Evolutionary conservation across 2,329 filamentous ascomycete genomes (phyloP), one percentile per base, ranked within the genome.

Genomic region (Aspergillus novofumigatus): DNA sequence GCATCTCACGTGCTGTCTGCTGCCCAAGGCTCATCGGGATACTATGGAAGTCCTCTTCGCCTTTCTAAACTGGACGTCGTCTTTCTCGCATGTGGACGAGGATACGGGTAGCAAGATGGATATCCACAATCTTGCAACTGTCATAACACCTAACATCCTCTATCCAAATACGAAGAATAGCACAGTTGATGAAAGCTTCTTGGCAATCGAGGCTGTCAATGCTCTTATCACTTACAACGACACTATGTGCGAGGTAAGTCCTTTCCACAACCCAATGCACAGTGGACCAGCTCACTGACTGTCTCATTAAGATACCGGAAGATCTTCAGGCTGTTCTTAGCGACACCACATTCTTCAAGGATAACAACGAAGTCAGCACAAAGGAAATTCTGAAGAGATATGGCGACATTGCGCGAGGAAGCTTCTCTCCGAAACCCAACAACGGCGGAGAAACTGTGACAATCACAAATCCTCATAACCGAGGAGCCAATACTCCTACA

Each of bases 51-150:
- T 99, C 45, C 77, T 99, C 1, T 97, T 97, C 77, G 90, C 87
- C 52, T 99, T 99, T 81, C 82, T 99, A 49, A 96, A 96, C 69
- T 99, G 94, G 93, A 91, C 92, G 4, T 92, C 92, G 4, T 96
- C 92, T 1, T 99, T 99, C 79, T 93, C 95, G 61, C 92, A 97
- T 69, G 87, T 99, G 14, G 94, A 99, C 67, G 94, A 99, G 69
- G 94, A 99, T 72, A 90, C 89, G 23, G 94, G 94, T 26, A 97
- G 93, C 66, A 97, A 97, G 81, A 99, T 99, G 94, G 94, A 99
- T 72, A 90, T 96, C 53, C 92, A 96, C 78, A 99, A 99, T 69
- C 83, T 99, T 61, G 91, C 94, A 3, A 97, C 95, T 3, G 94
- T 99, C 61, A 97, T 99, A 74, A 92, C 93, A 4, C 94, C 94